Percentiles rank a stretch among this genome's conserved stretches.
Conservation (phyloP, 2,329 filamentous ascomycete species). For the Phialophora verrucosa region DNA sequence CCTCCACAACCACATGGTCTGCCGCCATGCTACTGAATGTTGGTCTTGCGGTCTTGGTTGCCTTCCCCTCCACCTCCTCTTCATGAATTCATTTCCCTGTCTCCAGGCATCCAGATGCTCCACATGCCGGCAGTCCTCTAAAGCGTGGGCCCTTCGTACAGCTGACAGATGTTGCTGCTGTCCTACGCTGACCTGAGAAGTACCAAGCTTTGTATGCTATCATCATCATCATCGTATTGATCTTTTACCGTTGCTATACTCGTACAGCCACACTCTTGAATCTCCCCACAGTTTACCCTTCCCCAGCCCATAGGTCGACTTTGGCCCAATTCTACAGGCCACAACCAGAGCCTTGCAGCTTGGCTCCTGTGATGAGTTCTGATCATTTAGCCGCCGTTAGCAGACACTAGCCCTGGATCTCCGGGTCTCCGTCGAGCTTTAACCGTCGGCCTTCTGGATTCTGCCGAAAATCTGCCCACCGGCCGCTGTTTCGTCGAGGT, state of each 20-base stretch:
- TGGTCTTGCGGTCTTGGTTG: background rate
- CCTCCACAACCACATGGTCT: constrained; percentile 14
- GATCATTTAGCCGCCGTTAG: constrained; percentile 18
- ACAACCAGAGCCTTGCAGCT: constrained; percentile 5
- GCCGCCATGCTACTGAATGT: background rate
- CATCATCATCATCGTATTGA: background rate
- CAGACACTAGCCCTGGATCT: background rate
- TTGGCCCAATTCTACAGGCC: background rate
- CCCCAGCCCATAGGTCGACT: background rate
- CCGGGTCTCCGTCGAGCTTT: constrained; percentile 10
- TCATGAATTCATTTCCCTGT: background rate
- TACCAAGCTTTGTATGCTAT: constrained; percentile 1
- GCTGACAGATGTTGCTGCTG: background rate
- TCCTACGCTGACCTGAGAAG: too few relatives aligned
- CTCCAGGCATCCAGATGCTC: background rate
- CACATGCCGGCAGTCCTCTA: background rate
- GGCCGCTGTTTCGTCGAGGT: background rate
- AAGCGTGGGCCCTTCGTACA: background rate
- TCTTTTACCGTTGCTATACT: background rate
- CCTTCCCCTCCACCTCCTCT: background rate
- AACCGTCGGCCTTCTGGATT: constrained; percentile 18
- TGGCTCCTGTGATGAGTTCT: background rate
- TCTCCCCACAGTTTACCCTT: background rate
- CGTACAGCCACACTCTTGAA: background rate
- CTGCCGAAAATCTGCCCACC: constrained; percentile 22